These are phyloP conservation scores for Ganoderma meredithae DNA, from an alignment of 1,284 basidiomycete genomes.

Conservation along the genomic window DNA sequence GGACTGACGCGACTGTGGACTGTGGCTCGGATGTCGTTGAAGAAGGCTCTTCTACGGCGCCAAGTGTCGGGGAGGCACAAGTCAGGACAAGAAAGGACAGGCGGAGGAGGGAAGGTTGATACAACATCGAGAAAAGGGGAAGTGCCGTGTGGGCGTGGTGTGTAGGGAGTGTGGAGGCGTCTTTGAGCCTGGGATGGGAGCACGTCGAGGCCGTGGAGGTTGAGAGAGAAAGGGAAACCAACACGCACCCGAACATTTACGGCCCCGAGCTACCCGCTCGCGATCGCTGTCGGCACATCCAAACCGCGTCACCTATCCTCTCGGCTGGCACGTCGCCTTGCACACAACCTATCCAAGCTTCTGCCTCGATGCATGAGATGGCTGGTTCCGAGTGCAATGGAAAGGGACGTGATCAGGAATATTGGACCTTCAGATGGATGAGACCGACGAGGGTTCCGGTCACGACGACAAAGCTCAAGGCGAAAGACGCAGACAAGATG, in stretches of 20 bases:
- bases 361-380: not conserved
- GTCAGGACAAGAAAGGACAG: conserved; percentile 31
- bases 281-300: conserved; percentile 3
- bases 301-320: conserved; percentile 6
- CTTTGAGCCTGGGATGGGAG: not conserved
- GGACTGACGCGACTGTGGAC: conserved; percentile 11
- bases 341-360: not conserved
- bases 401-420: not conserved
- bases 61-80: conserved; percentile 30
- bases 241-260: not conserved
- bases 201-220: conserved; percentile 8
- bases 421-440: not conserved
- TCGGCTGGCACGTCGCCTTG: conserved; percentile 1
- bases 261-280: not conserved
- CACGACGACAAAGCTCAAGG: not conserved
- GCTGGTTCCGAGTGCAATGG: not conserved
- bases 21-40: conserved; percentile 12
- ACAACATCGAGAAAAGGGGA: conserved; percentile 26
- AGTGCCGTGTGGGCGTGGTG: conserved; percentile 38
- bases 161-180: not conserved
- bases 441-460: not conserved
- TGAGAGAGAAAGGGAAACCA: not conserved
- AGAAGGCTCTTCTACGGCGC: conserved; percentile 15
- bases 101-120: conserved; percentile 30
- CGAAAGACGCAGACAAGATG: not conserved